Evolutionary conservation across 208 protist species (phyloP).

Genomic region (Trypanosoma melophagium): DNA sequence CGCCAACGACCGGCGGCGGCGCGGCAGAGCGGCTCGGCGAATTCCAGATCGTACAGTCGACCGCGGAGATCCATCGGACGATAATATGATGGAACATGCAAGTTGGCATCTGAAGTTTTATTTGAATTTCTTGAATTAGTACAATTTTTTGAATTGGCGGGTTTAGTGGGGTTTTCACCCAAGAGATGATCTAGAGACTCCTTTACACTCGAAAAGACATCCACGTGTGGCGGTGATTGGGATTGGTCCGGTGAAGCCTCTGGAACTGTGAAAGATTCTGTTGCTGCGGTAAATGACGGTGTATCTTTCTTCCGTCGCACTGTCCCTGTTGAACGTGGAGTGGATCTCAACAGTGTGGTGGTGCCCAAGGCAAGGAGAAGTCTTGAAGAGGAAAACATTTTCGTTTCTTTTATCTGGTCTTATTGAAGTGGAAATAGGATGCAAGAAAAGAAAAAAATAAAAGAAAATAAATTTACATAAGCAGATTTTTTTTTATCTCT

Average conservation of each 20-base stretch:
- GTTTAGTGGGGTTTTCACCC: neutral
- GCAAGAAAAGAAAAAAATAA: slow-evolving; percentile 1
- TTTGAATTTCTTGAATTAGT: no score
- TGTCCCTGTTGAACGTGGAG: slow-evolving; percentile 5
- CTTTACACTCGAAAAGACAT: slow-evolving; percentile 7
- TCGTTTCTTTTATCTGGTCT: neutral
- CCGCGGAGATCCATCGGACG: slow-evolving; percentile 25
- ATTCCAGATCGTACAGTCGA: slow-evolving; percentile 26
- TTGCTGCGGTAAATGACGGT: slow-evolving; percentile 5
- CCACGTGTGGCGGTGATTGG: neutral
- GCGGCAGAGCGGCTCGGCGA: slow-evolving; percentile 25
- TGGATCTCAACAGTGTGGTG: slow-evolving; percentile 1
- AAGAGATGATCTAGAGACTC: slow-evolving; percentile 12
- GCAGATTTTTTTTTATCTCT: no score
- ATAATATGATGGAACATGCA: slow-evolving; percentile 15
- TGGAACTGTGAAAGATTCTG: neutral
- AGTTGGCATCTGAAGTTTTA: no score
- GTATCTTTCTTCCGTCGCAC: slow-evolving; percentile 2
- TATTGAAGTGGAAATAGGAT: neutral
- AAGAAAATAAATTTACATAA: neutral
- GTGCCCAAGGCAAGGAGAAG: neutral
- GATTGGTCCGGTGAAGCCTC: neutral
- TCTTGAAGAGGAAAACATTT: slow-evolving; percentile 10
- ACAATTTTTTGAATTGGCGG: neutral
- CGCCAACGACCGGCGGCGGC: slow-evolving; percentile 3